Evolutionary conservation across 345 rosid genomes (phyloP).

Genomic region (Eucalyptus sideroxylon): DNA sequence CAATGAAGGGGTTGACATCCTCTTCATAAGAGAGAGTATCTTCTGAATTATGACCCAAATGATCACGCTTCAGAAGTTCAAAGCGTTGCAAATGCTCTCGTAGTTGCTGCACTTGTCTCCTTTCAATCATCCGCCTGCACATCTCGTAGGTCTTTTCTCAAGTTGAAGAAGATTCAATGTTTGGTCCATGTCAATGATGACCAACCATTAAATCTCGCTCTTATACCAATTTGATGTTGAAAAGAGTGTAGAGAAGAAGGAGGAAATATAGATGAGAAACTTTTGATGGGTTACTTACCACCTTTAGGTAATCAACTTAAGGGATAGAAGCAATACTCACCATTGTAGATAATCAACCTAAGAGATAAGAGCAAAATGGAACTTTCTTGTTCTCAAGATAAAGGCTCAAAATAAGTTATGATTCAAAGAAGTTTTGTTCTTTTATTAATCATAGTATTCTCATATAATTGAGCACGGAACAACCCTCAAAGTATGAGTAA

Average conservation of each 20-base stretch:
- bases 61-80: background rate
- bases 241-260: background rate
- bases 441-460: too few relatives aligned
- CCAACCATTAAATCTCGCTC: background rate
- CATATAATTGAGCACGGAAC: background rate
- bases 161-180: background rate
- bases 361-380: too few relatives aligned
- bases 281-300: background rate
- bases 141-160: background rate
- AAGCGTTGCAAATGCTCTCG: accelerated
- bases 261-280: background rate
- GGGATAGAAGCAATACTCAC: background rate
- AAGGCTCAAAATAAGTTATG: too few relatives aligned
- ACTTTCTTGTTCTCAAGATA: background rate
- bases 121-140: background rate
- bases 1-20: background rate
- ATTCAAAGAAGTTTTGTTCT: too few relatives aligned
- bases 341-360: background rate
- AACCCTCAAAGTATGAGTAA: background rate
- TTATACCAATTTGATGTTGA: background rate
- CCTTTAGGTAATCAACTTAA: background rate
- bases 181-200: background rate
- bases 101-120: background rate
- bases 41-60: background rate
- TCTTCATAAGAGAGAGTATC: background rate